phyloP scores from a whole-genome alignment of 164 flowering plant genomes.

The Malania oleifera region DNA sequence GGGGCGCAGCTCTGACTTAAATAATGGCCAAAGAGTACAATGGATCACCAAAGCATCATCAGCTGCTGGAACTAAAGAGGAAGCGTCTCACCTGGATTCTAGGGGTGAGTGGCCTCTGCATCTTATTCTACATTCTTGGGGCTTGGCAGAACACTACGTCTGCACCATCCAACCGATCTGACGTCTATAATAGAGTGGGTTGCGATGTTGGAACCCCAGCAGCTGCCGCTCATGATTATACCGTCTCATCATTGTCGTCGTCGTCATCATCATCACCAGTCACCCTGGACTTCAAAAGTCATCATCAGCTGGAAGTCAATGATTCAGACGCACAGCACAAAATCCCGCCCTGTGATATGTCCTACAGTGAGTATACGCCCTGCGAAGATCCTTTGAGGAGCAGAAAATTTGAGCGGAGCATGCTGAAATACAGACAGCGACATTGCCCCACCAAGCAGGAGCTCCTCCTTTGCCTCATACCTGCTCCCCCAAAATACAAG shows the following conservation, averaged over 20 bases:
- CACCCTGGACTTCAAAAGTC: slow-evolving; percentile 66
- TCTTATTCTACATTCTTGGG: slow-evolving; percentile 74
- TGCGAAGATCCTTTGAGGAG: slow-evolving; percentile 65
- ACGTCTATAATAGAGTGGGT: slow-evolving; percentile 25
- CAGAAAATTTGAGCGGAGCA: slow-evolving; percentile 58
- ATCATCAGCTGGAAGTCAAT: slow-evolving; percentile 52
- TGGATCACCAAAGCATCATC: slow-evolving; percentile 79
- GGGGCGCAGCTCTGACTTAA: too few relatives aligned
- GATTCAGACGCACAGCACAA: slow-evolving; percentile 18
- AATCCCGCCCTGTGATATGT: slow-evolving; percentile 63
- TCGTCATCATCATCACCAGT: slow-evolving; percentile 18
- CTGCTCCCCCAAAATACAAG: slow-evolving; percentile 90
- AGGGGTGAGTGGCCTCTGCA: slow-evolving; percentile 71
- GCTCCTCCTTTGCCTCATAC: slow-evolving; percentile 59
- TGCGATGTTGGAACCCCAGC: slow-evolving; percentile 23
- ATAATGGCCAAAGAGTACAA: slow-evolving; percentile 71
- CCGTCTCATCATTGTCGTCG: slow-evolving; percentile 9
- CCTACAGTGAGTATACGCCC: slow-evolving; percentile 80
- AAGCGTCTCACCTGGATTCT: slow-evolving; percentile 67
- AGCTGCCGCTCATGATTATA: neutral
- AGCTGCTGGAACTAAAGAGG: slow-evolving; percentile 44
- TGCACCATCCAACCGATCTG: slow-evolving; percentile 27
- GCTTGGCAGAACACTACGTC: slow-evolving; percentile 63
- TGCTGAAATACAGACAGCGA: slow-evolving; percentile 80
- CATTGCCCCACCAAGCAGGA: slow-evolving; percentile 86